Base-by-base conservation (phyloP, 208 protist genomes). In the Leptomonas pyrrhocoris region DNA sequence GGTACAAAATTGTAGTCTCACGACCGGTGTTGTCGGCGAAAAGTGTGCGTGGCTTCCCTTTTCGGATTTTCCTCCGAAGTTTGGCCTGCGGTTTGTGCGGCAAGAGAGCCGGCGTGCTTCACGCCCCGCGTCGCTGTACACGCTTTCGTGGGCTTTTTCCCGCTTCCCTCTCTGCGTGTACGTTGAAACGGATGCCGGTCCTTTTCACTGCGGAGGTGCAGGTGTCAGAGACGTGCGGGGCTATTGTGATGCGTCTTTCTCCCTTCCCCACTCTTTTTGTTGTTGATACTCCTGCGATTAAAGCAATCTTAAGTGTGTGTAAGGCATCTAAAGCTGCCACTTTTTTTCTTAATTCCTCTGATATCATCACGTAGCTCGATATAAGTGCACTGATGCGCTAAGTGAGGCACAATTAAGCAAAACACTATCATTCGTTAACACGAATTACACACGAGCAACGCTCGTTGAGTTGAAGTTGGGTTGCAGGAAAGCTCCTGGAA, bases 1-100 rank as follows among this genome's bases (percentile, higher is more conserved):
- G 80, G 82, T 13, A 73, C 68, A 18, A 84, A 84, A 55, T 53
- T 84, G 28, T 80, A 61, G 19, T 38, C 7, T 11, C 19, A 0
- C 13, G 21, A 19, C 0, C 2, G 43, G 2, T 19, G 8, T 51
- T 21, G 5, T 58, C 2, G 2, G 5, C 31, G 28, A 6, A 38
- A n/a, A 36, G 2, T 21, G 21, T 3, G n/a, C 9, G 48, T 3
- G 48, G 4, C 38, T 13, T 38, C 51, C 16, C 25, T 21, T 38
- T 7, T 38, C n/a, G n/a, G n/a, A n/a, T n/a, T n/a, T n/a, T 13
- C 34, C 34, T 9, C 9, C 34, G 7, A 38, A 38, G 34, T 9
- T 9, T 9, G 34, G 34, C 34, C 9, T 38, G 34, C 3, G 3
- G 34, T 38, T 38, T 9, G 34, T 9, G 9, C 9, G 3, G 34